These are phyloP conservation scores for Botrytis squamosa DNA, from an alignment of 2,329 filamentous ascomycete genomes.

Conservation along the genomic window DNA sequence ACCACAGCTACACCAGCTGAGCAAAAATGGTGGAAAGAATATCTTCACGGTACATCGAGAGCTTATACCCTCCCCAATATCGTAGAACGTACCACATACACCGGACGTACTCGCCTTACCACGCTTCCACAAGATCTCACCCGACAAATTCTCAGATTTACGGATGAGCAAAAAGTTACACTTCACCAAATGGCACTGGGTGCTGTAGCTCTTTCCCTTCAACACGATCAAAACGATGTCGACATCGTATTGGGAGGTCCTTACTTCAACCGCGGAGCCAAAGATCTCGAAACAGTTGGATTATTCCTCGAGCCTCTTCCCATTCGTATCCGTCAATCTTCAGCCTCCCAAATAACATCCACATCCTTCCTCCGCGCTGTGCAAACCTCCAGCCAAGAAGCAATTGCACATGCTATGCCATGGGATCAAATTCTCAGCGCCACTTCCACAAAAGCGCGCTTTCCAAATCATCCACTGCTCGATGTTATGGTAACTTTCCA, in stretches of 20 bases:
- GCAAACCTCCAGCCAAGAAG: slow-evolving; percentile 29
- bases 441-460: slow-evolving; percentile 21
- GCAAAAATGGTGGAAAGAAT: slow-evolving; percentile 16
- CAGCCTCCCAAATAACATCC: background rate
- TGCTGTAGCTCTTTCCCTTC: slow-evolving; percentile 19
- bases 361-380: slow-evolving; percentile 23
- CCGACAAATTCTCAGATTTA: background rate
- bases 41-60: background rate
- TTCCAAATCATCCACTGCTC: slow-evolving; percentile 31
- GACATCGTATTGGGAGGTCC: slow-evolving; percentile 38
- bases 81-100: background rate
- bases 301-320: slow-evolving; percentile 19
- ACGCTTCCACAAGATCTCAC: background rate
- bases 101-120: background rate
- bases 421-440: slow-evolving; percentile 38
- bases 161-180: slow-evolving; percentile 10
- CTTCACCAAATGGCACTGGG: slow-evolving; percentile 23
- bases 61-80: background rate
- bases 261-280: slow-evolving; percentile 35
- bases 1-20: background rate
- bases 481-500: slow-evolving; percentile 35
- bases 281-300: slow-evolving; percentile 32
- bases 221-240: background rate
- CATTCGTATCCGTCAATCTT: slow-evolving; percentile 6
- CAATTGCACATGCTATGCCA: slow-evolving; percentile 37